These are phyloP conservation scores for Solanum stenotomum DNA, from an alignment of 257 asterid species.

Conservation along the genomic window DNA sequence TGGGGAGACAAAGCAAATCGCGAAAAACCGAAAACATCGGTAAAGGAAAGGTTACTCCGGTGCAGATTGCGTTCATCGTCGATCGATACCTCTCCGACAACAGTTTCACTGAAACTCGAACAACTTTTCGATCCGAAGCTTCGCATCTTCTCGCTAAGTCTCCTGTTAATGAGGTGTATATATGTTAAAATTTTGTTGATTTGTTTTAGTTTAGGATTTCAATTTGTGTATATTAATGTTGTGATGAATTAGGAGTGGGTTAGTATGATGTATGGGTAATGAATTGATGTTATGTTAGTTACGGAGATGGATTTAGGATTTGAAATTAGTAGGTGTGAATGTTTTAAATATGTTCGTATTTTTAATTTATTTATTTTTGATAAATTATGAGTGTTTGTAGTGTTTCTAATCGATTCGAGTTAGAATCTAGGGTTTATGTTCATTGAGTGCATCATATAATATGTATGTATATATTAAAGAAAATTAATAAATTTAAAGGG, in stretches of 20 bases:
- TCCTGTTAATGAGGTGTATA: conserved; percentile 64
- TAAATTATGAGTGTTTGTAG: not conserved
- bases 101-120: conserved; percentile 37
- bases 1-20: conserved; percentile 59
- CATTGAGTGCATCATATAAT: not conserved
- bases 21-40: conserved; percentile 53
- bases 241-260: not conserved
- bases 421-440: not conserved
- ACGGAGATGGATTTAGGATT: not conserved
- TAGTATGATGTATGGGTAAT: not conserved
- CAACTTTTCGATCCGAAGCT: conserved; percentile 73
- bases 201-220: not conserved
- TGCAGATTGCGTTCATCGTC: conserved; percentile 87
- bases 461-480: not conserved
- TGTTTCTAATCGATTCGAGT: not conserved
- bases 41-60: conserved; percentile 76
- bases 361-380: not conserved
- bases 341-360: not conserved
- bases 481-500: not conserved
- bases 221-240: not conserved
- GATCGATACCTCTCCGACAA: conserved; percentile 83
- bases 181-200: not conserved
- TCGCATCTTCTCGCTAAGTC: conserved; percentile 59
- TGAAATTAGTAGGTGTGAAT: not conserved
- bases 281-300: not conserved